A percentile compares a stretch with the other conserved stretches of the same genome.
Conservation (phyloP, 2,329 filamentous ascomycete genomes). For the Ascochyta fabae region DNA sequence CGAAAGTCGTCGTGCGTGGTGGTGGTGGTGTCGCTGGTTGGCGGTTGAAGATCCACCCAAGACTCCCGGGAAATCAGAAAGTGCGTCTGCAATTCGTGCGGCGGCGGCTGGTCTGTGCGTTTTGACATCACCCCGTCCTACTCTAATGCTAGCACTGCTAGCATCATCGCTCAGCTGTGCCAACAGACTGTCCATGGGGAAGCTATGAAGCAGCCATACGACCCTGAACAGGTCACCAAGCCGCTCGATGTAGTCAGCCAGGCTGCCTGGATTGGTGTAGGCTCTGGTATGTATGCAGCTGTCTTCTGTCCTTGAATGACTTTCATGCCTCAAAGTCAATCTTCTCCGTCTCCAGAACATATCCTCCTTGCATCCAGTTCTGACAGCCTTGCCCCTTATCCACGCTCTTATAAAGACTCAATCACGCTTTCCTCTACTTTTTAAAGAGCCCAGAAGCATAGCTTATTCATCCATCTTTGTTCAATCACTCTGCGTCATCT, state of each 20-base stretch:
- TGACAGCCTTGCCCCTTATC: too few relatives aligned
- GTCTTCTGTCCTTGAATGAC: background rate
- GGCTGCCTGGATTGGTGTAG: slow-evolving; percentile 37
- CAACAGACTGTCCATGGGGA: background rate
- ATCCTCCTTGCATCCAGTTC: too few relatives aligned
- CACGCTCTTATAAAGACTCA: too few relatives aligned
- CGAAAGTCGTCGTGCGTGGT: slow-evolving; percentile 32
- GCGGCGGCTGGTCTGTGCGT: slow-evolving; percentile 24
- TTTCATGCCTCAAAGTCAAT: too few relatives aligned
- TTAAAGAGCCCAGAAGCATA: too few relatives aligned
- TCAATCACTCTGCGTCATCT: background rate
- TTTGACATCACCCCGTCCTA: slow-evolving; percentile 16
- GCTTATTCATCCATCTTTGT: background rate
- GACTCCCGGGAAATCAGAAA: slow-evolving; percentile 29
- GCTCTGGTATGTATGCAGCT: slow-evolving; percentile 35
- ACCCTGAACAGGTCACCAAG: slow-evolving; percentile 33
- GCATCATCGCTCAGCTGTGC: background rate
- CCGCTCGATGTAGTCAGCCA: slow-evolving; percentile 36
- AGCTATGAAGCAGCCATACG: slow-evolving; percentile 31
- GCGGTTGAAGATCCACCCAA: slow-evolving; percentile 26
- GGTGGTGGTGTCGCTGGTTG: slow-evolving; percentile 21
- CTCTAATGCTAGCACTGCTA: background rate
- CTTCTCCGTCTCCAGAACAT: too few relatives aligned
- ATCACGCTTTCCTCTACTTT: too few relatives aligned
- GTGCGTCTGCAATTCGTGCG: slow-evolving; percentile 20